Conservation (phyloP, 139 green algal genomes). For the Auxenochlorella pyrenoidosa region DNA sequence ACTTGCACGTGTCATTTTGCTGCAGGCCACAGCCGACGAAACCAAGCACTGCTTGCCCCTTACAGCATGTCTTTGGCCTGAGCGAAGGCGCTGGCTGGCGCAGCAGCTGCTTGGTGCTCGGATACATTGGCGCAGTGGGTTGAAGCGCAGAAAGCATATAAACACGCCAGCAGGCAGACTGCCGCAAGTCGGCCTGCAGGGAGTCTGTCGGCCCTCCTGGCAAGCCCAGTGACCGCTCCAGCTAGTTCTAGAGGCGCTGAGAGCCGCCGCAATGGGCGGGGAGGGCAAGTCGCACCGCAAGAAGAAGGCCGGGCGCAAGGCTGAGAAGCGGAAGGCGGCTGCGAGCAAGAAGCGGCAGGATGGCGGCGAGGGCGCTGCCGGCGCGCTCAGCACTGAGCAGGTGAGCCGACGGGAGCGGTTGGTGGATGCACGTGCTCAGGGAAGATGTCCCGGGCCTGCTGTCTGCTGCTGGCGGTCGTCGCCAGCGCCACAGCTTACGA, state of each 20-base stretch:
- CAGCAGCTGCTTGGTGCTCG: too few species aligned
- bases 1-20: not conserved
- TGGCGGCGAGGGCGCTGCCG: slow-evolving; percentile 33
- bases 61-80: too few species aligned
- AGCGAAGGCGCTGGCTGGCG: too few species aligned
- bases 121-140: too few species aligned
- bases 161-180: too few species aligned
- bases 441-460: too few species aligned
- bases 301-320: slow-evolving; percentile 79
- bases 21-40: not conserved
- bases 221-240: not conserved
- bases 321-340: slow-evolving; percentile 70
- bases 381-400: slow-evolving; percentile 37
- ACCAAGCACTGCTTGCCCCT: too few species aligned
- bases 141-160: too few species aligned
- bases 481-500: too few species aligned
- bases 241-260: not conserved
- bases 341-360: slow-evolving; percentile 63
- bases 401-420: not conserved
- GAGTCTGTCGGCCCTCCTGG: not conserved
- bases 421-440: not conserved
- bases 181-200: too few species aligned
- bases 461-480: too few species aligned
- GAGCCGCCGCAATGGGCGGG: slow-evolving; percentile 14
- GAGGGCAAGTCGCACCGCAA: slow-evolving; percentile 66